phyloP scores from a whole-genome alignment of 2,329 filamentous ascomycete genomes.

The Teratosphaeria epicoccoides region DNA sequence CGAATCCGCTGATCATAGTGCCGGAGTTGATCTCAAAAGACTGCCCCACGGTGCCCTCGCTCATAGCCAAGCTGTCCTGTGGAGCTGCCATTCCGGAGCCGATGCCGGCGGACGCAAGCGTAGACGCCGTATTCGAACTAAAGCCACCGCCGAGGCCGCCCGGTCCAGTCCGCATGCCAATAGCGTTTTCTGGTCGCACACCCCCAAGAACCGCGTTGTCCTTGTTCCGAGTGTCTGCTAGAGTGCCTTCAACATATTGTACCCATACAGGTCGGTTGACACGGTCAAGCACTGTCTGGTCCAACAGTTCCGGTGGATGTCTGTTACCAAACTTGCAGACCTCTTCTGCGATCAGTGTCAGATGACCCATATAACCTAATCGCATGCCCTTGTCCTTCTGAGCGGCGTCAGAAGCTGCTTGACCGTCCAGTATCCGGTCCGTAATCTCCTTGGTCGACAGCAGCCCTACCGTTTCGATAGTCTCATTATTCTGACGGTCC shows the following conservation, averaged over 20 bases:
- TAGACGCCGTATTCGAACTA: conserved; percentile 35
- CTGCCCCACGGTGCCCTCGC: conserved; percentile 24
- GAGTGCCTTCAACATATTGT: conserved; percentile 82
- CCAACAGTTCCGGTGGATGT: conserved; percentile 78
- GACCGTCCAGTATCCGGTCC: conserved; percentile 81
- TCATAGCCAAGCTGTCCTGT: conserved; percentile 24
- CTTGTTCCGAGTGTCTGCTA: conserved; percentile 86
- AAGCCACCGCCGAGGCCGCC: conserved; percentile 40
- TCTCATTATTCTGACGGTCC: not conserved
- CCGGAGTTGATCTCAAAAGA: conserved; percentile 26
- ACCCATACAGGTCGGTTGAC: conserved; percentile 88
- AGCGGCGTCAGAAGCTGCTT: conserved; percentile 74
- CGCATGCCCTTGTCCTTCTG: conserved; percentile 77
- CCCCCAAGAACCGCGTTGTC: conserved; percentile 98
- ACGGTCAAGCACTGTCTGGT: conserved; percentile 71
- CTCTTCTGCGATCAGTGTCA: conserved; percentile 94
- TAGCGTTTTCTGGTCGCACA: conserved; percentile 79
- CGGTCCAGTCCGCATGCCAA: conserved; percentile 54
- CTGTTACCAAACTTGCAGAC: conserved; percentile 97
- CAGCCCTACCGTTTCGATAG: conserved; percentile 16
- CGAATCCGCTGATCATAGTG: conserved; percentile 64
- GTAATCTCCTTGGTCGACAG: conserved; percentile 74
- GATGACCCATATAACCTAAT: conserved; percentile 95
- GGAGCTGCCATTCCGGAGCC: conserved; percentile 42
- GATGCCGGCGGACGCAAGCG: conserved; percentile 69